Base-by-base conservation (phyloP, 768 basidiomycete genomes). In the Suillus subalutaceus region DNA sequence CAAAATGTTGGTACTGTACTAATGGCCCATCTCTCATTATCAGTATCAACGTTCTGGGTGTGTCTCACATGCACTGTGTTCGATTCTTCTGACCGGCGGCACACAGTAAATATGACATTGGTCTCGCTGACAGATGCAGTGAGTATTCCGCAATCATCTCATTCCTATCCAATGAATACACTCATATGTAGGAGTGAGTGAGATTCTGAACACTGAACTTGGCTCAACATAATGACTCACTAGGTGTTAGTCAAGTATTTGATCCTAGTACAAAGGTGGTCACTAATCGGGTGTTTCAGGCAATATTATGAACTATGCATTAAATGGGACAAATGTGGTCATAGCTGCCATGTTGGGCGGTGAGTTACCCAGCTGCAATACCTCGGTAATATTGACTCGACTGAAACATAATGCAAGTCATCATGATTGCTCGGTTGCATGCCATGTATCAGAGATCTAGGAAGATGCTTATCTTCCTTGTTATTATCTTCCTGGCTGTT, bases 281-380 rank as follows among this genome's bases (percentile, higher is more conserved):
- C 9, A 12, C 10, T 46, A 16, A 46, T 46, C 3, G 18, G 5
- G 10, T n/a, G 20, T 46, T 10, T n/a, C n/a, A 46, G 46, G 46
- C n/a, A 12, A n/a, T 2, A n/a, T n/a, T 0, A 3, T n/a, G 4
- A 0, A 2, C 46, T n/a, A 46, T 9, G n/a, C 10, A n/a, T n/a
- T 3, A 46, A n/a, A 46, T n/a, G 20, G 20, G n/a, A n/a, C 10
- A 20, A 46, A 10, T n/a, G 0, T 46, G 3, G 46, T n/a, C 10
- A 4, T 46, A n/a, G 1, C 1, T n/a, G 10, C 46, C 4, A 12
- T 46, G 46, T n/a, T 46, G 46, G 20, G 46, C 10, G n/a, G 46
- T 46, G 4, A 10, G 44, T 46, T n/a, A 20, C 44, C 4, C 44
- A 46, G n/a, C n/a, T 46, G 10, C 46, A n/a, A 43, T 5, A 12